phyloP scores from a whole-genome alignment of 257 asterid species.

The Euphrasia confusa region DNA sequence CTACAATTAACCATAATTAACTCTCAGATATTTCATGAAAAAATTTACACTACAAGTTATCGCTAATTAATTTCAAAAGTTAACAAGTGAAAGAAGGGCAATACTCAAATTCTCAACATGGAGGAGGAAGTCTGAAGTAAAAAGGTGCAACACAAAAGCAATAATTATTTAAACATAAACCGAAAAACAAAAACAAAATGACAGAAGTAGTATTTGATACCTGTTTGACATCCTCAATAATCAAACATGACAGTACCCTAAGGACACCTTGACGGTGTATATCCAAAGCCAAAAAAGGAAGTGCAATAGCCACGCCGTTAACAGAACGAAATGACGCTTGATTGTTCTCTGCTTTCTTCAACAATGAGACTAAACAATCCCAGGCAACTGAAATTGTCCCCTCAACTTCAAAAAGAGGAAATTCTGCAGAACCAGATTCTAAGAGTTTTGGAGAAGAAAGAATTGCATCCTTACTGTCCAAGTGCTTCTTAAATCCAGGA shows the following conservation, averaged over 20 bases:
- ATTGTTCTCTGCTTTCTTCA: constrained; percentile 89
- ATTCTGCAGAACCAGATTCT: constrained; percentile 79
- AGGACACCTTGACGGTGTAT: constrained; percentile 86
- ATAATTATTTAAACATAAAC: not conserved
- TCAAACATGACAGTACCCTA: constrained; percentile 83
- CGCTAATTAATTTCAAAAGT: constrained; percentile 21
- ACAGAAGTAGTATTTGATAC: constrained; percentile 29
- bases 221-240: constrained; percentile 86
- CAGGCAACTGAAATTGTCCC: constrained; percentile 72
- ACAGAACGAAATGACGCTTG: constrained; percentile 81
- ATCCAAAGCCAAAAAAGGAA: constrained; percentile 88
- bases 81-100: not conserved
- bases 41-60: constrained; percentile 9
- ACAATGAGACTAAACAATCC: constrained; percentile 88
- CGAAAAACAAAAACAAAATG: not conserved
- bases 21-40: constrained; percentile 13
- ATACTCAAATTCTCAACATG: too few relatives aligned
- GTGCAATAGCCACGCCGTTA: constrained; percentile 65
- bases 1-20: not conserved
- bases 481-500: constrained; percentile 74
- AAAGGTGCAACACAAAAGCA: constrained; percentile 1
- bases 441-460: constrained; percentile 87
- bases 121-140: constrained; percentile 1
- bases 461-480: constrained; percentile 77
- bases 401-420: constrained; percentile 75